A percentile compares a stretch with the other conserved stretches of the same genome.
These are phyloP conservation scores for Triglochin maritima DNA, from an alignment of 106 monocot species.

Conservation along the genomic window DNA sequence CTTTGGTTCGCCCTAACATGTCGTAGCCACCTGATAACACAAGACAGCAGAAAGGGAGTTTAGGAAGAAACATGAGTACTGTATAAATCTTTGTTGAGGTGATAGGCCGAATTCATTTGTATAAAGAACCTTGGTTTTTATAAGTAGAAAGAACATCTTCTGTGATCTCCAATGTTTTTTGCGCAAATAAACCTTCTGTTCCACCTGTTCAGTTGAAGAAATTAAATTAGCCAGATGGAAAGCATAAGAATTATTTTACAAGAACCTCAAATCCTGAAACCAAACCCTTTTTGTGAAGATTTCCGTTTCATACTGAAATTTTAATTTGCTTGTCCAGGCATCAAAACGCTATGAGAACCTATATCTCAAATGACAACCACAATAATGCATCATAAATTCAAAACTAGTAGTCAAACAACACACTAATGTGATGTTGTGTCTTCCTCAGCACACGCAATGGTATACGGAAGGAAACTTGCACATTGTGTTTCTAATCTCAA, in stretches of 20 bases:
- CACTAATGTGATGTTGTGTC: too few relatives aligned
- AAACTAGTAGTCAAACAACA: not conserved
- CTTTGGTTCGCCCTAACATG: constrained; percentile 63
- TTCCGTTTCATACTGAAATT: too few relatives aligned
- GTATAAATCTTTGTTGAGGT: not conserved
- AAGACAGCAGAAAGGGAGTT: not conserved
- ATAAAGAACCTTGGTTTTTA: constrained; percentile 63
- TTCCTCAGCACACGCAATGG: too few relatives aligned
- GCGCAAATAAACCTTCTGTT: constrained; percentile 70
- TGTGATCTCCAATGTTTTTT: constrained; percentile 67
- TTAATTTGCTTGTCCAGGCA: too few relatives aligned
- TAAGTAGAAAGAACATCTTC: constrained; percentile 60
- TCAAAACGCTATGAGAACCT: too few relatives aligned
- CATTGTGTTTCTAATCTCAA: too few relatives aligned
- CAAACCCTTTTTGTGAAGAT: too few relatives aligned
- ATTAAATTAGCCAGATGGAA: not conserved
- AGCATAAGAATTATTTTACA: too few relatives aligned
- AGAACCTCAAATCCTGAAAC: too few relatives aligned
- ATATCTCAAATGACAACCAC: not conserved
- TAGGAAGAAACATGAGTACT: not conserved
- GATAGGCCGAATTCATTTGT: not conserved
- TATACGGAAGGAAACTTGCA: too few relatives aligned
- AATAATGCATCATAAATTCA: not conserved
- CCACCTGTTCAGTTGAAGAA: constrained; percentile 35
- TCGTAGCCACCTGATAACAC: constrained; percentile 54